Evolutionary conservation across 768 basidiomycete genomes (phyloP).

Genomic region (Amanita brunnescens): DNA sequence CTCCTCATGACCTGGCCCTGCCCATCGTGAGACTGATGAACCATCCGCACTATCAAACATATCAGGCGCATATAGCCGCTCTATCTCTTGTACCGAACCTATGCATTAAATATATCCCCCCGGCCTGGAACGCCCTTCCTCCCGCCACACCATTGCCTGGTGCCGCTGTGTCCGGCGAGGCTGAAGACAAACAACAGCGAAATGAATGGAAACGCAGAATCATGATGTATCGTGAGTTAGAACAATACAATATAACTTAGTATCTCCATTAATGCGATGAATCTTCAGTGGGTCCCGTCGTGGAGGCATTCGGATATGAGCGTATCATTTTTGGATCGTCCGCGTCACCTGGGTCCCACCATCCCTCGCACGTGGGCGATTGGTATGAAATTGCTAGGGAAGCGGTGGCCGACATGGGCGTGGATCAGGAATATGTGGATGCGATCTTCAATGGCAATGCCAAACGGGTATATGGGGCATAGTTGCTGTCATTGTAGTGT

Average conservation of each 20-base stretch:
- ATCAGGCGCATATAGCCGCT: slow-evolving; percentile 62
- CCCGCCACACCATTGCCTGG: slow-evolving; percentile 36
- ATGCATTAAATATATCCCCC: slow-evolving; percentile 69
- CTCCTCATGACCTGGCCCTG: slow-evolving; percentile 60
- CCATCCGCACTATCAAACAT: slow-evolving; percentile 64
- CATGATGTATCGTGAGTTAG: slow-evolving; percentile 76
- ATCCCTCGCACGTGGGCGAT: slow-evolving; percentile 43
- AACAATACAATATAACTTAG: background rate
- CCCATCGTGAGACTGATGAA: slow-evolving; percentile 77
- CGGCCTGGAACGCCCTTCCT: slow-evolving; percentile 58
- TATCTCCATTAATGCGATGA: slow-evolving; percentile 6
- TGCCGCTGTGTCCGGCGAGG: slow-evolving; percentile 23
- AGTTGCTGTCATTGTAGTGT: background rate
- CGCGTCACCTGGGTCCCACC: slow-evolving; percentile 42
- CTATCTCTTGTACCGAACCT: slow-evolving; percentile 69
- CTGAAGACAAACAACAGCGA: slow-evolving; percentile 36
- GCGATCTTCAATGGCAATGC: slow-evolving; percentile 57
- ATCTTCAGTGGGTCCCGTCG: slow-evolving; percentile 60
- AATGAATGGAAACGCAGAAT: slow-evolving; percentile 66
- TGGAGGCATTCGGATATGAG: slow-evolving; percentile 81
- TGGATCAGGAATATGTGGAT: slow-evolving; percentile 71
- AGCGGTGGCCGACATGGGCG: slow-evolving; percentile 67
- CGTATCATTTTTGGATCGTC: slow-evolving; percentile 81
- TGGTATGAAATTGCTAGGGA: slow-evolving; percentile 83
- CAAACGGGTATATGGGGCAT: slow-evolving; percentile 33